Evolutionary conservation across 371 early-diverging fungal genomes (phyloP).

Genomic region (Mortierella sp.): DNA sequence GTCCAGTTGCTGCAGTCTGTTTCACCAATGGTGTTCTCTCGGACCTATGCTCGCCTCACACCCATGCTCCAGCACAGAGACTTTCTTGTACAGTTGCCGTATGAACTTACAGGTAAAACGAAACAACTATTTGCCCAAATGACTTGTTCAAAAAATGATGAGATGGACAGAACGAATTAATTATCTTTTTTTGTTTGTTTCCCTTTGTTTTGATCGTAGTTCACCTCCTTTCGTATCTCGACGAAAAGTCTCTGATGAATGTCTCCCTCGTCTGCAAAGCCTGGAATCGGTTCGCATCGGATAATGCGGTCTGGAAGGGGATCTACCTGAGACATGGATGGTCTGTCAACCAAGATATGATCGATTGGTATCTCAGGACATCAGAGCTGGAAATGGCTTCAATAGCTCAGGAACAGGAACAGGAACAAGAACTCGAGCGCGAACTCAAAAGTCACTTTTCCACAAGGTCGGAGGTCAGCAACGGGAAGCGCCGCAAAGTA

Average conservation of each 20-base stretch:
- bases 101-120: slow-evolving; percentile 47
- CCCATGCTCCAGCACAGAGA: slow-evolving; percentile 75
- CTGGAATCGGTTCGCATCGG: slow-evolving; percentile 73
- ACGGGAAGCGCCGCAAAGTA: slow-evolving; percentile 49
- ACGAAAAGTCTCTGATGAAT: slow-evolving; percentile 61
- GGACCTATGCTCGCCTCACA: slow-evolving; percentile 67
- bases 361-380: slow-evolving; percentile 61
- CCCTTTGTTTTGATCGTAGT: too few relatives aligned
- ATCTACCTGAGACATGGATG: slow-evolving; percentile 67
- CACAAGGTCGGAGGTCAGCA: slow-evolving; percentile 16
- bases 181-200: not conserved
- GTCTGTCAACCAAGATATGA: slow-evolving; percentile 62
- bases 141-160: too few relatives aligned
- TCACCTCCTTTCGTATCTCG: slow-evolving; percentile 71
- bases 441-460: slow-evolving; percentile 16
- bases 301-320: slow-evolving; percentile 77
- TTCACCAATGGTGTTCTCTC: slow-evolving; percentile 66
- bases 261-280: slow-evolving; percentile 68
- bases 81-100: slow-evolving; percentile 60
- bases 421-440: slow-evolving; percentile 7
- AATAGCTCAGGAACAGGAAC: slow-evolving; percentile 15
- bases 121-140: not conserved
- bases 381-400: slow-evolving; percentile 22
- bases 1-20: slow-evolving; percentile 74
- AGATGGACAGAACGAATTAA: too few relatives aligned